Base-by-base conservation (phyloP, 768 basidiomycete genomes). In the Suillus placidus region DNA sequence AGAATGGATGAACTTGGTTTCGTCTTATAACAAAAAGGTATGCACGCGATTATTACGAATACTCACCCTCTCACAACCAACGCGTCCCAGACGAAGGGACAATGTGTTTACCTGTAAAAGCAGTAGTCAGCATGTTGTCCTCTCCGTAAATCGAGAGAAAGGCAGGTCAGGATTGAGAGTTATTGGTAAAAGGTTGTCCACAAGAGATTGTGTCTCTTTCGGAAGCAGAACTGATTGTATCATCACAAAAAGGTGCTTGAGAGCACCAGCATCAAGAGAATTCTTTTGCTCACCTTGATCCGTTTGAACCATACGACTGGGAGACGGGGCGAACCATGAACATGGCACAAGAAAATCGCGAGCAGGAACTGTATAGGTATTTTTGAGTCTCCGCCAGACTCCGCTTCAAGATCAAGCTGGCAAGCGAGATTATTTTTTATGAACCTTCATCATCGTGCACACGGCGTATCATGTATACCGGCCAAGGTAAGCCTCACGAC, bases 1-100 rank as follows among this genome's bases (percentile, higher is more conserved):
- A 82, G 89, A 91, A 91, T 90, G 89, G 89, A 91, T 90, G 84
- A 91, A 90, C 89, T 91, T 85, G 77, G 79, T 90, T 88, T 90
- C 88, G 81, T 90, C 88, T 76, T 79, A 64, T 47, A 55, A 40
- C 47, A 47, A 13, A 60, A 35, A 20, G 64, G 40, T 54, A n/a
- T 58, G 37, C 12, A 37, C 58, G 9, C 23, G 34, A 65, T 34
- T 13, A 14, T 20, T 9, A 14, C 4, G 13, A 10, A 30, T 35
- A 70, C 70, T 65, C 52, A 71, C 66, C 60, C 63, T 52, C 18
- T 20, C 34, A 18, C 20, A 62, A 14, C 26, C 35, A 40, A 14
- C 55, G 51, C 49, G 60, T 49, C 8, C 30, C 4, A 51, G 34
- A 37, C 45, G 23, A 54, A 35, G 16, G 16, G 20, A 6, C 30